These are phyloP conservation scores for Trichopus zeylanicus DNA, from an alignment of 116 monocot species.

Conservation along the genomic window DNA sequence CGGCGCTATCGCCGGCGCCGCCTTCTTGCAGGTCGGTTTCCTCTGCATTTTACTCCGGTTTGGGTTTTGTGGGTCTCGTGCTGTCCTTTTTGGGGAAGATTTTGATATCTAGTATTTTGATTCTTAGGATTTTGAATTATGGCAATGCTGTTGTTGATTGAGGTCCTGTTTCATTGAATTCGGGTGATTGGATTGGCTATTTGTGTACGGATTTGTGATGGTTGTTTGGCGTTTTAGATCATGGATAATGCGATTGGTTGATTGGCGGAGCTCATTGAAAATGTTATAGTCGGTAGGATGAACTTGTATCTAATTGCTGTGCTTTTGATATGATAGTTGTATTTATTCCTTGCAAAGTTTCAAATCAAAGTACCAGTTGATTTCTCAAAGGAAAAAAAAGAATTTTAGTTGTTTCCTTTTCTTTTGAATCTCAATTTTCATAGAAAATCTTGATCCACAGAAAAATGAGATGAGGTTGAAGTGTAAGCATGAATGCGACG, in stretches of 20 bases:
- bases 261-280: too few species aligned
- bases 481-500: neutral
- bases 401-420: neutral
- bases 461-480: neutral
- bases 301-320: too few species aligned
- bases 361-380: neutral
- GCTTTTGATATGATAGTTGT: too few species aligned
- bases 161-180: too few species aligned
- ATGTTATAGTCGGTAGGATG: too few species aligned
- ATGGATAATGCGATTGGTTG: neutral
- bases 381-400: neutral
- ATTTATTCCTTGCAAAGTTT: too few species aligned
- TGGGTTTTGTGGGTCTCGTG: constrained; percentile 3
- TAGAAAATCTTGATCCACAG: neutral
- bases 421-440: neutral
- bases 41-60: neutral
- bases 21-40: constrained; percentile 24
- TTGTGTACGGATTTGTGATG: too few species aligned
- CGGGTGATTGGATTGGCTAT: neutral
- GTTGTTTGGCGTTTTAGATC: neutral
- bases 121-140: too few species aligned
- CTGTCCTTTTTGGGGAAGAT: too few species aligned
- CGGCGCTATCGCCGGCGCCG: constrained; percentile 13
- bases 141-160: too few species aligned
- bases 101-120: too few species aligned